Base-by-base conservation (phyloP, 2,329 filamentous ascomycete genomes). In the Phaeosphaeria sp. region DNA sequence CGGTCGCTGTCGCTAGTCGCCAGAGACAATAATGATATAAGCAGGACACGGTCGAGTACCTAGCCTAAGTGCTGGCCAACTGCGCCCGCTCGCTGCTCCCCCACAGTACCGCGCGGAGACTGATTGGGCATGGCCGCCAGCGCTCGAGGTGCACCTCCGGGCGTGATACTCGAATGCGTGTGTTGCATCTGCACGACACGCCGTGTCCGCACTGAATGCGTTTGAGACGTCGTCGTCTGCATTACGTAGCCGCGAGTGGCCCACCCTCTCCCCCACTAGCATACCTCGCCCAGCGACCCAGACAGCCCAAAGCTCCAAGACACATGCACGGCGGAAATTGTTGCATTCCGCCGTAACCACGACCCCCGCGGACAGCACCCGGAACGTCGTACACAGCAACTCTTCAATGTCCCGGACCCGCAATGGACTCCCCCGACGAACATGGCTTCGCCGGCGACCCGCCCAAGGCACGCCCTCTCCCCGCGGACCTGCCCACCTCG, bases 401-500 rank as follows among this genome's bases (percentile, higher is more conserved):
- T 33, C 22, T 30, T 57, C 69, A 67, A 74, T 75, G 72, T 63
- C n/a, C n/a, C n/a, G n/a, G n/a, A n/a, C 55, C 61, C 68, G 71
- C 63, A 56, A 76, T 76, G 74, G 74, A 77, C 53, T 68, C 72
- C 39, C 65, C 74, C 46, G 65, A 68, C 61, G 74, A 77, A 54
- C 71, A 72, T 66, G 71, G 66, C 69, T 71, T 66, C 69, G 61
- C 69, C 53, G 74, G 71, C 66, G 73, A 74, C 59, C 60, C 65
- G 27, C 67, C 66, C 42, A 72, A 66, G 63, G 75, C 79, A 36
- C 75, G 80, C 56, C 76, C 79, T 60, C 86, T 98, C 50, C 95
- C 95, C 42, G 81, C 86, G 66, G 95, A 99, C 78, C 86, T 99
- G 36, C 95, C 95, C 11, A 95, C 87, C 66, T 97, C 93, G 13